Conservation (phyloP, 2,329 filamentous ascomycete species). For the Zymoseptoria crescenta region DNA sequence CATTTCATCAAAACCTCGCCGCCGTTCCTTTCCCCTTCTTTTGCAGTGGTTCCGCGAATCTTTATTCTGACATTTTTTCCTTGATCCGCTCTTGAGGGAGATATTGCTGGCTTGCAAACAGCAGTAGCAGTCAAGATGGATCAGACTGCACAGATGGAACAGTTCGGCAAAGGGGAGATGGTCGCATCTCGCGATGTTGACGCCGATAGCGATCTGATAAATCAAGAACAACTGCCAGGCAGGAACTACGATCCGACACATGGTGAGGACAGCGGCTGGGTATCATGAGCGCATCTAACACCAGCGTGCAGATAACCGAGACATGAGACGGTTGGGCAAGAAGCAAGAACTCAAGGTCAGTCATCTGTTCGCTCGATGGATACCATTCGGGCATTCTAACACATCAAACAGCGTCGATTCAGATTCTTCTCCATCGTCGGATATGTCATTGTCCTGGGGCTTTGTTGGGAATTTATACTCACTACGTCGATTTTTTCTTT, state of each 20-base stretch:
- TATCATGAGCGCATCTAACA: background rate
- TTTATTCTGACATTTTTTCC: background rate
- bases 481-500: slow-evolving; percentile 19
- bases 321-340: slow-evolving; percentile 19
- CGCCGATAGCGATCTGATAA: slow-evolving; percentile 10
- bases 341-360: slow-evolving; percentile 18
- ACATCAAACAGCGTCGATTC: slow-evolving; percentile 20
- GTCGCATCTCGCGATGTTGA: slow-evolving; percentile 9
- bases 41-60: background rate
- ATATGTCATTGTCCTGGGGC: slow-evolving; percentile 22
- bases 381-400: slow-evolving; percentile 4
- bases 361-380: background rate
- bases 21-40: background rate
- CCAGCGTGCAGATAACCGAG: slow-evolving; percentile 10
- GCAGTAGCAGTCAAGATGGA: slow-evolving; percentile 9
- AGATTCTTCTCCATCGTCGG: slow-evolving; percentile 24
- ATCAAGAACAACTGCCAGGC: slow-evolving; percentile 9
- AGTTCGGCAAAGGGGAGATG: slow-evolving; percentile 8
- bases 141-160: slow-evolving; percentile 8
- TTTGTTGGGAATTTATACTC: slow-evolving; percentile 22
- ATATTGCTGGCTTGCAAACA: background rate
- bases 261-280: too few relatives aligned
- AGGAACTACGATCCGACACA: slow-evolving; percentile 16
- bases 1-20: background rate
- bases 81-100: background rate